phyloP scores from a whole-genome alignment of 2,329 filamentous ascomycete genomes.

The Colletotrichum tofieldiae region DNA sequence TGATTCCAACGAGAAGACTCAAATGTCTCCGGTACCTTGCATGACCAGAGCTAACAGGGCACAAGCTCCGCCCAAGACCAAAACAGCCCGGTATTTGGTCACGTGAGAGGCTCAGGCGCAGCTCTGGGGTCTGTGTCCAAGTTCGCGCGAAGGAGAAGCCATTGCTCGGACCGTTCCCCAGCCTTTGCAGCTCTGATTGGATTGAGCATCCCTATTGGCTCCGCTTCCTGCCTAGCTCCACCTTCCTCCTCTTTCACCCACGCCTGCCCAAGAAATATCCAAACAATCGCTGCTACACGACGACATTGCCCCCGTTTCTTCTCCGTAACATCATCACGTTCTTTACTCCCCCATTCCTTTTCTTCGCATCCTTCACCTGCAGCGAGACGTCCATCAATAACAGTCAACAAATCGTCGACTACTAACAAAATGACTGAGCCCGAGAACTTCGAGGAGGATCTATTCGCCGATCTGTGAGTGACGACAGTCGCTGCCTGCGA shows the following conservation, averaged over 20 bases:
- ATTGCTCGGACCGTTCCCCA: slow-evolving; percentile 21
- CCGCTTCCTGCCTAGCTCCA: slow-evolving; percentile 25
- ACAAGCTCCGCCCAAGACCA: slow-evolving; percentile 8
- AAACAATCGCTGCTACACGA: slow-evolving; percentile 29
- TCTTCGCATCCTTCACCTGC: slow-evolving; percentile 13
- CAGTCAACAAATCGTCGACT: background rate
- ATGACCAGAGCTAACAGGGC: background rate
- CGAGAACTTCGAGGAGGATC: slow-evolving; percentile 91
- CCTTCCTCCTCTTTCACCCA: slow-evolving; percentile 33
- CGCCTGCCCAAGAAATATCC: slow-evolving; percentile 39
- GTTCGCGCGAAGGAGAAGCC: background rate
- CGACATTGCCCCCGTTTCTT: slow-evolving; percentile 17
- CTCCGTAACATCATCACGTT: slow-evolving; percentile 22
- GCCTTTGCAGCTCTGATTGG: slow-evolving; percentile 37
- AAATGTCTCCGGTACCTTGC: slow-evolving; percentile 12
- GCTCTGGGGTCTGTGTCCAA: background rate
- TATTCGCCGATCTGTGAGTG: slow-evolving; percentile 93
- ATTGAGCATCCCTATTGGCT: slow-evolving; percentile 38
- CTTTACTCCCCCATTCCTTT: slow-evolving; percentile 27
- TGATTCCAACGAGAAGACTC: background rate
- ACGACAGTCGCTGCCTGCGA: slow-evolving; percentile 44
- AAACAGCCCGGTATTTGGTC: background rate
- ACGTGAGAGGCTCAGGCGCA: slow-evolving; percentile 12
- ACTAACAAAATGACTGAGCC: slow-evolving; percentile 78
- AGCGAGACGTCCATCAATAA: background rate